A percentile compares a stretch with the other conserved stretches of the same genome.
These are phyloP conservation scores for Tuber indicum DNA, from an alignment of 495 filamentous ascomycete species.

Conservation along the genomic window DNA sequence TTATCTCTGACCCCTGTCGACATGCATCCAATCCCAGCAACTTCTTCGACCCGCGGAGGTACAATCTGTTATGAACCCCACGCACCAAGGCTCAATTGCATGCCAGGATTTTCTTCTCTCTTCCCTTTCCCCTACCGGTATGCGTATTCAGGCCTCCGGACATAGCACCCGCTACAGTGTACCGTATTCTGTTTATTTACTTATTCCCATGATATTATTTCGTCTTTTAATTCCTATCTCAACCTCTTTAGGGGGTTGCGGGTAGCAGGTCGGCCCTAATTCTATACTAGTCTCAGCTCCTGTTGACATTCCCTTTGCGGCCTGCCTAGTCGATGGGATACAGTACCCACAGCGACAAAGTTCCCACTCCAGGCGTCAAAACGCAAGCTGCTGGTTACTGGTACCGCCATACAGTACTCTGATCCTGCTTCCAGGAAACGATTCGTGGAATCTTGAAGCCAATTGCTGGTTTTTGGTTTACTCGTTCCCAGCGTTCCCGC, in stretches of 20 bases:
- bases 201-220: background rate
- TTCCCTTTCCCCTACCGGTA: background rate
- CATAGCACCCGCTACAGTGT: background rate
- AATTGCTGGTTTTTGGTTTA: slow-evolving; percentile 11
- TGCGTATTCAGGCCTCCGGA: background rate
- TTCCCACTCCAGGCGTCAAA: background rate
- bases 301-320: slow-evolving; percentile 5
- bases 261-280: background rate
- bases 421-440: slow-evolving; percentile 16
- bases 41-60: slow-evolving; percentile 33
- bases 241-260: background rate
- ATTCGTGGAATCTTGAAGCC: slow-evolving; percentile 23
- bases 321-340: background rate
- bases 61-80: slow-evolving; percentile 26
- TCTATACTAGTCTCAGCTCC: background rate
- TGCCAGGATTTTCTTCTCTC: background rate
- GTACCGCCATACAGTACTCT: slow-evolving; percentile 12
- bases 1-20: slow-evolving; percentile 28
- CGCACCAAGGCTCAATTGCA: slow-evolving; percentile 9
- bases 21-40: slow-evolving; percentile 25
- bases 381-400: background rate
- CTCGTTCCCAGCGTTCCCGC: background rate
- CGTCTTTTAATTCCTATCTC: background rate
- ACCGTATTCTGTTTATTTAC: background rate
- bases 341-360: background rate